These are phyloP conservation scores for Tulasnella sp. DNA, from an alignment of 768 basidiomycete genomes.

Conservation along the genomic window DNA sequence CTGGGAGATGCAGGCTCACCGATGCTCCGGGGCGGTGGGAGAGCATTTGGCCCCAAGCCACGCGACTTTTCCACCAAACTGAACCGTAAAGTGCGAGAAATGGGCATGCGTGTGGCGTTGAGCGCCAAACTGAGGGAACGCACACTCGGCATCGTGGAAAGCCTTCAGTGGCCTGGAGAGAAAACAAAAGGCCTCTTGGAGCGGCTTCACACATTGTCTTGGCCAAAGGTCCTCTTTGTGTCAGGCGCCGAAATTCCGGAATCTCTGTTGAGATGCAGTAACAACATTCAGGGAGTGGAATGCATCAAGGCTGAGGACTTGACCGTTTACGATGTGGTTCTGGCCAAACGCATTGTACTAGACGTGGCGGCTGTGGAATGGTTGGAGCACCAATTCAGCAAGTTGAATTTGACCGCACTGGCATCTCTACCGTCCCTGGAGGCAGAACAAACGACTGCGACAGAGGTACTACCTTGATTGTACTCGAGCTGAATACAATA, in stretches of 20 bases:
- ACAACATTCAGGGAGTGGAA: conserved; percentile 60
- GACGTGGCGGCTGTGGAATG: conserved; percentile 74
- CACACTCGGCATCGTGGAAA: conserved; percentile 60
- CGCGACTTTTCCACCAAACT: conserved; percentile 86
- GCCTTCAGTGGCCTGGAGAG: conserved; percentile 53
- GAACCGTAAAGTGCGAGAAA: conserved; percentile 81
- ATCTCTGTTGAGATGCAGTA: conserved; percentile 46
- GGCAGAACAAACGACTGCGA: too few relatives aligned
- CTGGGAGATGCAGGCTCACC: conserved; percentile 80
- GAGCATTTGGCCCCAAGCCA: conserved; percentile 83
- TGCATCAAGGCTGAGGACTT: conserved; percentile 52
- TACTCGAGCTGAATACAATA: too few relatives aligned
- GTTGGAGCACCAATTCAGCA: conserved; percentile 52
- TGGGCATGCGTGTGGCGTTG: conserved; percentile 86
- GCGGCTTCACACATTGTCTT: conserved; percentile 50
- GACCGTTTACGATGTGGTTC: conserved; percentile 70
- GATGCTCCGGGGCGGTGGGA: conserved; percentile 82
- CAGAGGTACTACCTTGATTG: too few relatives aligned
- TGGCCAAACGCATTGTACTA: conserved; percentile 69
- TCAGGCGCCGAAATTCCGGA: conserved; percentile 42
- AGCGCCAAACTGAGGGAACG: conserved; percentile 70
- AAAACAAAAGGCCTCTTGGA: conserved; percentile 59
- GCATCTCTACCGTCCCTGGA: too few relatives aligned
- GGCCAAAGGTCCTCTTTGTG: conserved; percentile 63
- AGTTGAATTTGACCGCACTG: too few relatives aligned